Conservation (phyloP, 192 early-diverging fungal genomes). For the Chytriomyces confervae region DNA sequence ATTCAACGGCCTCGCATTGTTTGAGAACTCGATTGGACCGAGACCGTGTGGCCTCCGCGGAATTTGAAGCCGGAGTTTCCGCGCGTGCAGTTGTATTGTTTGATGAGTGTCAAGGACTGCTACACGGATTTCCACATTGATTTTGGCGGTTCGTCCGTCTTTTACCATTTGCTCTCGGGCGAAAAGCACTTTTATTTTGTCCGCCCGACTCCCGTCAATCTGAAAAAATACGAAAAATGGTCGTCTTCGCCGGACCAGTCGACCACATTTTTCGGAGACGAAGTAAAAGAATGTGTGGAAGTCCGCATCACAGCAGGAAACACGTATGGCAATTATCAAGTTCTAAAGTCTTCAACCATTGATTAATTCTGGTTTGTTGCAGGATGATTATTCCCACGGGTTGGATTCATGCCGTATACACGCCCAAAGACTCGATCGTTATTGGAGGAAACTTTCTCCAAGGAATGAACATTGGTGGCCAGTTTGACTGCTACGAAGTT, state of each 20-base stretch:
- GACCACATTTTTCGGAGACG: constrained; percentile 81
- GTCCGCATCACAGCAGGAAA: constrained; percentile 79
- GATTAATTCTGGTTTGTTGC: background rate
- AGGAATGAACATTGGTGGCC: constrained; percentile 72
- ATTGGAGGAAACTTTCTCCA: constrained; percentile 96
- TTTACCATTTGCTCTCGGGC: constrained; percentile 88
- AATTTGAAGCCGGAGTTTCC: constrained; percentile 70
- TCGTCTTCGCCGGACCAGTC: constrained; percentile 84
- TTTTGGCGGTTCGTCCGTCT: constrained; percentile 85
- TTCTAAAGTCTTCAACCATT: background rate
- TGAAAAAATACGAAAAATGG: constrained; percentile 91
- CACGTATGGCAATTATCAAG: constrained; percentile 65
- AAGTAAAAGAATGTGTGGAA: constrained; percentile 78
- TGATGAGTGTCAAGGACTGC: constrained; percentile 91
- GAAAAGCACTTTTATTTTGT: constrained; percentile 91
- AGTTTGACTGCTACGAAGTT: constrained; percentile 75
- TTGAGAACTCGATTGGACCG: constrained; percentile 87
- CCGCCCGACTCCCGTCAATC: constrained; percentile 77
- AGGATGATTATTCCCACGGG: constrained; percentile 89
- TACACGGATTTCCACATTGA: constrained; percentile 82
- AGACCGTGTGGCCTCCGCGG: constrained; percentile 81
- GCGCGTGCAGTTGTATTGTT: constrained; percentile 86
- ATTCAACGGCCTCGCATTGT: constrained; percentile 81
- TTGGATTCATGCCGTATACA: constrained; percentile 96
- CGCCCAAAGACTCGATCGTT: constrained; percentile 82